Evolutionary conservation across 306 rosid species (phyloP), one percentile per base, ranked within the genome.

Genomic region (Castanea crenata): DNA sequence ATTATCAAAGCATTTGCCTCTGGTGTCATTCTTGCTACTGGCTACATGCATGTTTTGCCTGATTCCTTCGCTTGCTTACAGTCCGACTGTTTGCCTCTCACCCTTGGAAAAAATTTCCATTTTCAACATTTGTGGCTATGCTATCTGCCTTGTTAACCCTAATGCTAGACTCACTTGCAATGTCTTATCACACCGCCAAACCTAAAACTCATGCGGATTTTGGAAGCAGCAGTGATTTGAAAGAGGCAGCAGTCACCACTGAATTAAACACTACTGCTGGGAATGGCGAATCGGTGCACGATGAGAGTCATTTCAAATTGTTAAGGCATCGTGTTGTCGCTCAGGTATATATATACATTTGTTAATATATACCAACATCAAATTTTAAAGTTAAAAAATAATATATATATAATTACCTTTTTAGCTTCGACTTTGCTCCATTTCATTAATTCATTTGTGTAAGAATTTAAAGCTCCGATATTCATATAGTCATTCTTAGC

Each of bases 31-130:
- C 91, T 93, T 1, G 94, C 90, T 6, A 90, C 88, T 0, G 96
- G 96, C 2, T 93, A 85, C 86, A 88, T 89, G 96, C 97, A 93
- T 35, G 97, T 93, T 4, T 20, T 93, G 80, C 94, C 94, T 0
- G 93, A 93, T 46, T 86, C 97, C 0, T 89, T 85, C 1, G 79
- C 69, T 0, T 80, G 80, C 64, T 76, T 91, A 75, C 83, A 19
- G 2, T 89, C 93, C 0, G 51, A 8, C 5, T 93, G 97, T 25
- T 76, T 91, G 81, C 96, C 96, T 0, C 81, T 16, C 44, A 14
- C 1, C 96, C 94, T 0, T 92, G 97, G 92, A 86, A 46, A 0
- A 83, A 78, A 55, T 92, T 88, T 20, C 94, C 97, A 0, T 93
- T 89, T 83, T 82, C 97, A 3, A 82, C 90, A 0, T 90, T 89